These are phyloP conservation scores for Aspergillus sp. DNA, from an alignment of 2,329 filamentous ascomycete genomes.

Conservation along the genomic window DNA sequence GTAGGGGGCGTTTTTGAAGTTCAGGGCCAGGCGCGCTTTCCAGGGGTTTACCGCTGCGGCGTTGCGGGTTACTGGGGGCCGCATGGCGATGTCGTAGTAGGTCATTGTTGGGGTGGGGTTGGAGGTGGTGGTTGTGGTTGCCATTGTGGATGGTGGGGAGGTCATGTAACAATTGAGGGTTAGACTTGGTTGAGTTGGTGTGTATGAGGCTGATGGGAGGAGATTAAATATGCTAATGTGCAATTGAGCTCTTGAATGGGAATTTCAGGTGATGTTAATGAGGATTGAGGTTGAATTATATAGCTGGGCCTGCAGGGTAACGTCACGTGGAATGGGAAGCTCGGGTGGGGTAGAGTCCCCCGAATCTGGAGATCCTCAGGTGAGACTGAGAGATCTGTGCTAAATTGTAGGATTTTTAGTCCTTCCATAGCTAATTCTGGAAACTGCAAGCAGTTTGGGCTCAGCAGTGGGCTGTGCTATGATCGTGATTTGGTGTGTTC, in stretches of 20 bases:
- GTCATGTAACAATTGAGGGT: background rate
- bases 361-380: too few species aligned
- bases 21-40: slow-evolving; percentile 54
- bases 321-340: too few species aligned
- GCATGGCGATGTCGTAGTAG: slow-evolving; percentile 54
- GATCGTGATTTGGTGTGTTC: background rate
- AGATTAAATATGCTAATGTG: too few species aligned
- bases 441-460: background rate
- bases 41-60: slow-evolving; percentile 53
- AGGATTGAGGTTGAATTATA: too few species aligned
- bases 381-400: too few species aligned
- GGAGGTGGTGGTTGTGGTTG: slow-evolving; percentile 12
- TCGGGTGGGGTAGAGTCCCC: too few species aligned
- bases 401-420: too few species aligned
- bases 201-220: too few species aligned
- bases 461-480: background rate
- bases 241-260: too few species aligned
- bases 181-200: too few species aligned
- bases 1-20: slow-evolving; percentile 53
- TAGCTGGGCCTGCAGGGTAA: too few species aligned
- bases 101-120: slow-evolving; percentile 27
- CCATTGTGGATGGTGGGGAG: slow-evolving; percentile 9
- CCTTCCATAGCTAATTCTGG: background rate
- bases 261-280: too few species aligned
- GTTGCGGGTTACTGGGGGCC: slow-evolving; percentile 27